A percentile compares a stretch with the other conserved stretches of the same genome.
Evolutionary conservation across 2,329 filamentous ascomycete genomes (phyloP).

Genomic region (Colletotrichum incanum): DNA sequence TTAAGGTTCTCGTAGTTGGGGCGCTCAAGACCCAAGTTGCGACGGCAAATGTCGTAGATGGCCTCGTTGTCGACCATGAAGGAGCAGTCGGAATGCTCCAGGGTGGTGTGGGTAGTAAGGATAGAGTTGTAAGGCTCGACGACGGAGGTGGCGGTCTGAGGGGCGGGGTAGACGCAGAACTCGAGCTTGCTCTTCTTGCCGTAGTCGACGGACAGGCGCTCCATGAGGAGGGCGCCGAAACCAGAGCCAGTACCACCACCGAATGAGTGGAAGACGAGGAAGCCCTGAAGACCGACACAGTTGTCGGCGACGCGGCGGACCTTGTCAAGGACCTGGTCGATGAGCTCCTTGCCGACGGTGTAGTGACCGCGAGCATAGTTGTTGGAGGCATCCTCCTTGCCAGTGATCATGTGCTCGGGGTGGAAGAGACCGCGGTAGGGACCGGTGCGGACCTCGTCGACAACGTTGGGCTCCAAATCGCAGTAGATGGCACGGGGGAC

Average conservation of each 20-base stretch:
- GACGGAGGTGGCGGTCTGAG: constrained; percentile 96
- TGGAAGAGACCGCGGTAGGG: constrained; percentile 97
- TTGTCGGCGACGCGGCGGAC: constrained; percentile 97
- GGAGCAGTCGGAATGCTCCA: constrained; percentile 99
- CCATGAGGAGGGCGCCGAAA: constrained; percentile 98
- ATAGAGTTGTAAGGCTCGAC: constrained; percentile 99
- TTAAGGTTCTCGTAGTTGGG: constrained; percentile 99
- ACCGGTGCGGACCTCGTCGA: constrained; percentile 99
- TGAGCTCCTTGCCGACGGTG: constrained; percentile 99
- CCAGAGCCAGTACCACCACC: constrained; percentile 99
- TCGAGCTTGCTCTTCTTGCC: constrained; percentile 99
- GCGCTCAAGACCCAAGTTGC: constrained; percentile 96
- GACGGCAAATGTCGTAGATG: constrained; percentile 99
- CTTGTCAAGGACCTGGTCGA: constrained; percentile 98
- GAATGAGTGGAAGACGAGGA: constrained; percentile 99
- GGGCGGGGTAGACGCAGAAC: constrained; percentile 99
- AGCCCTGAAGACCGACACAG: constrained; percentile 97
- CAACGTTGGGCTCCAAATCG: constrained; percentile 99
- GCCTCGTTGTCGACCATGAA: constrained; percentile 99
- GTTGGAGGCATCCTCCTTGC: constrained; percentile 99
- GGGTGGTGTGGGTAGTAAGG: constrained; percentile 97
- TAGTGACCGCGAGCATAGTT: constrained; percentile 99
- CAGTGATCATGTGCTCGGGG: constrained; percentile 99
- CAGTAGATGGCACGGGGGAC: constrained; percentile 99
- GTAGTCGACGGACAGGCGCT: constrained; percentile 98